Conservation (phyloP, 352 stramenopile genomes). For the Phytophthora pseudosyringae region DNA sequence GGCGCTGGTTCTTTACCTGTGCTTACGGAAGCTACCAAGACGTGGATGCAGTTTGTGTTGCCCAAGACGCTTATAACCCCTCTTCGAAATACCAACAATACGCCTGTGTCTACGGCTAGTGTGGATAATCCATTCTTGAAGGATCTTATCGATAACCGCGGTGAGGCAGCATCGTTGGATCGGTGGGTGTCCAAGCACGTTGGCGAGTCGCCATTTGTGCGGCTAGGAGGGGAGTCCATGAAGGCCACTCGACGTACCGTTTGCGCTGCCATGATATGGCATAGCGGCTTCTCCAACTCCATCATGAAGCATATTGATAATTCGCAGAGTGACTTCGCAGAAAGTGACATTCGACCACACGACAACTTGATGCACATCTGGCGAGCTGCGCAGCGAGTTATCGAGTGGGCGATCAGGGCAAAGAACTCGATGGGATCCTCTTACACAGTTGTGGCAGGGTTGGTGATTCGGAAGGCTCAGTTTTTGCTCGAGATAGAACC, state of each 20-base stretch:
- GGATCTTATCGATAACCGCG: conserved; percentile 70
- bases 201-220: conserved; percentile 82
- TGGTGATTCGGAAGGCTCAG: conserved; percentile 86
- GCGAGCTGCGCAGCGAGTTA: conserved; percentile 85
- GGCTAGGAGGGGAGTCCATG: conserved; percentile 84
- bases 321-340: conserved; percentile 43
- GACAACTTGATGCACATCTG: conserved; percentile 93
- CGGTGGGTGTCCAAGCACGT: conserved; percentile 85
- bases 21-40: conserved; percentile 56
- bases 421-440: conserved; percentile 91
- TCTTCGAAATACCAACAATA: conserved; percentile 32
- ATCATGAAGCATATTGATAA: conserved; percentile 69
- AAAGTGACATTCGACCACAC: conserved; percentile 79
- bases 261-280: conserved; percentile 90
- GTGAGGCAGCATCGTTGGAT: conserved; percentile 67
- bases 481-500: conserved; percentile 88
- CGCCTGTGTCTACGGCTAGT: conserved; percentile 13
- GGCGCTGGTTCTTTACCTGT: conserved; percentile 31
- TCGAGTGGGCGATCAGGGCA: conserved; percentile 89
- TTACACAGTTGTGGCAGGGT: conserved; percentile 77
- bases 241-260: conserved; percentile 86
- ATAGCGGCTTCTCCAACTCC: conserved; percentile 74
- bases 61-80: conserved; percentile 55
- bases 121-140: conserved; percentile 60
- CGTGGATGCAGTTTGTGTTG: conserved; percentile 68